A percentile compares a stretch with the other conserved stretches of the same genome.
Evolutionary conservation across 2,329 filamentous ascomycete species (phyloP).

Genomic region (Monilinia fructigena): DNA sequence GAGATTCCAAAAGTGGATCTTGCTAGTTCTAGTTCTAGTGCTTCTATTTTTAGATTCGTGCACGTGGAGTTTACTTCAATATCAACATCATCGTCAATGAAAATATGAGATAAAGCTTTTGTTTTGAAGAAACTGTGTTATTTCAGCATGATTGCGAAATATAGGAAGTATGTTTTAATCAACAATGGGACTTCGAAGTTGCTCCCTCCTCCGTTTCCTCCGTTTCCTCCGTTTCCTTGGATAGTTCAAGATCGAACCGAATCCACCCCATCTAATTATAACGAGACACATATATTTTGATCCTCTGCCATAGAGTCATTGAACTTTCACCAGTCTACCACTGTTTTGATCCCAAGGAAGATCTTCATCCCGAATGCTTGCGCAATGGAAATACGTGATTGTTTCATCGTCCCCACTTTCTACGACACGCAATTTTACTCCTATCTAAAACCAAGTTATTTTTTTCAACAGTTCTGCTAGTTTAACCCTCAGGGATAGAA

Average conservation of each 20-base stretch:
- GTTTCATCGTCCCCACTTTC: not conserved
- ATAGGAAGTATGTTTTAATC: not conserved
- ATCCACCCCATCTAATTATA: not conserved
- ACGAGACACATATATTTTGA: not conserved
- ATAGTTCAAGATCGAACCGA: not conserved
- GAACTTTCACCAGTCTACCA: not conserved
- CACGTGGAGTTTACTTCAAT: no score
- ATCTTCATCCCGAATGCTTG: slow-evolving; percentile 17
- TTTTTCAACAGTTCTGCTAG: not conserved
- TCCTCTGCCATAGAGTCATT: not conserved
- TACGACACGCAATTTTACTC: not conserved
- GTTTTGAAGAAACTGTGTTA: not conserved
- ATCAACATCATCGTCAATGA: not conserved
- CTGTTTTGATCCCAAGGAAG: slow-evolving; percentile 21
- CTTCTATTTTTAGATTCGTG: slow-evolving; percentile 16
- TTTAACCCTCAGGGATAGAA: no score
- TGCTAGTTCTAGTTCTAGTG: no score
- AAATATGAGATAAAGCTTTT: not conserved
- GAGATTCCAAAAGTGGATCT: not conserved
- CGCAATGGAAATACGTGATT: slow-evolving; percentile 17
- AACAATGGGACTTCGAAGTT: not conserved
- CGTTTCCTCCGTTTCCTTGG: not conserved
- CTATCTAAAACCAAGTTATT: not conserved
- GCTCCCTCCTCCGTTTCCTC: no score
- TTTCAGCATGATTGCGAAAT: not conserved